Evolutionary conservation across 2,329 filamentous ascomycete species (phyloP).

Genomic region (Blastomyces percursus): DNA sequence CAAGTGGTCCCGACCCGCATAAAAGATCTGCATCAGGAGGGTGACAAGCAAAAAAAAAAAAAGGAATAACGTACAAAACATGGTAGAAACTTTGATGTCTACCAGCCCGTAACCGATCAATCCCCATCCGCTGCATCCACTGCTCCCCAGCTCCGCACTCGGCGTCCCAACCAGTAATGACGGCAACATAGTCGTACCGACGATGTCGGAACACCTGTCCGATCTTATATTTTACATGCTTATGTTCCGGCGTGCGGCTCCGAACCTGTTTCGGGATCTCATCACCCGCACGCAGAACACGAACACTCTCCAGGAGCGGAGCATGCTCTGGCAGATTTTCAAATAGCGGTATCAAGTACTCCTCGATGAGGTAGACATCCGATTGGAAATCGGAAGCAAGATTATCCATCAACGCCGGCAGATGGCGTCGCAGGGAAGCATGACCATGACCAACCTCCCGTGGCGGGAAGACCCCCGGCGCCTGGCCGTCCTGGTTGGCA

Average conservation of each 20-base stretch:
- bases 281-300: constrained; percentile 47
- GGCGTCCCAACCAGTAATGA: constrained; percentile 79
- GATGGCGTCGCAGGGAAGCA: constrained; percentile 48
- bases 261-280: constrained; percentile 42
- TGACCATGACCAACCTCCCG: constrained; percentile 30
- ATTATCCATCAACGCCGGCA: constrained; percentile 54
- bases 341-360: constrained; percentile 55
- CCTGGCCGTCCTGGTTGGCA: constrained; percentile 18
- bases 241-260: constrained; percentile 24
- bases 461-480: constrained; percentile 10
- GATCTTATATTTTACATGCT: constrained; percentile 54
- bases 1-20: constrained; percentile 12
- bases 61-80: constrained; percentile 57
- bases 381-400: constrained; percentile 57
- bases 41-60: background rate
- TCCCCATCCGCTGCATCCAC: constrained; percentile 54
- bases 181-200: constrained; percentile 65
- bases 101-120: constrained; percentile 50
- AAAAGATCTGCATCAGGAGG: background rate
- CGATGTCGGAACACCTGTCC: constrained; percentile 76
- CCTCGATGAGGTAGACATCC: constrained; percentile 60
- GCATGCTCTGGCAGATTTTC: constrained; percentile 41
- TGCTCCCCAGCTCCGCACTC: constrained; percentile 48
- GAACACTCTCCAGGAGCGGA: constrained; percentile 44
- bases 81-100: constrained; percentile 69